phyloP scores from a whole-genome alignment of 2,329 filamentous ascomycete species.

The Colletotrichum chrysophilum region DNA sequence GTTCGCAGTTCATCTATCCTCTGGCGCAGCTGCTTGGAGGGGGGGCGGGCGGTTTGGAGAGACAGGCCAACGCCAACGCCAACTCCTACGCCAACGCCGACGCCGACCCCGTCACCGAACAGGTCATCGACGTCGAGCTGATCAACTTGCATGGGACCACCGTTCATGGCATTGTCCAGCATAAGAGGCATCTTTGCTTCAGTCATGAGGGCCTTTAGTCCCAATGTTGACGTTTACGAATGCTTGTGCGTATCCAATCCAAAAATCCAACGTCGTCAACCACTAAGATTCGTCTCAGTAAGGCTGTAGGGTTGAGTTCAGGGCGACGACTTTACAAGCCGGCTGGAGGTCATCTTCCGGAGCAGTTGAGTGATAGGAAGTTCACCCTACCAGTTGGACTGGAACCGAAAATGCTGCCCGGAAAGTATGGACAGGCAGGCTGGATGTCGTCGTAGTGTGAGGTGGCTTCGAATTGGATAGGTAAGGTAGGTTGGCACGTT shows the following conservation, averaged over 20 bases:
- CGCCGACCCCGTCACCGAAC: conserved; percentile 68
- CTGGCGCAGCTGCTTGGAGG: conserved; percentile 71
- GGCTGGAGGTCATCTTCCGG: conserved; percentile 4
- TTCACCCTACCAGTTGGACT: neutral
- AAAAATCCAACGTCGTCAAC: neutral
- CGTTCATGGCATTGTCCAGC: conserved; percentile 52
- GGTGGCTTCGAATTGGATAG: neutral
- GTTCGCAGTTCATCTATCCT: conserved; percentile 78
- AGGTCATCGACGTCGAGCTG: conserved; percentile 74
- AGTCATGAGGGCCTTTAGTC: conserved; percentile 28
- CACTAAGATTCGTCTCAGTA: neutral
- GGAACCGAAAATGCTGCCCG: neutral
- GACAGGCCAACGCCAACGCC: conserved; percentile 70
- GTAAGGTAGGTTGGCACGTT: neutral
- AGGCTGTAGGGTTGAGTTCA: conserved; percentile 3
- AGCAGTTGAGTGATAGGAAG: neutral
- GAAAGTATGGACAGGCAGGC: neutral
- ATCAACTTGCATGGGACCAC: conserved; percentile 51
- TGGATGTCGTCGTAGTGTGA: neutral
- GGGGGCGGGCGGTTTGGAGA: conserved; percentile 55
- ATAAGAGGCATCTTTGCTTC: conserved; percentile 54
- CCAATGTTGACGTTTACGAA: neutral
- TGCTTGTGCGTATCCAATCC: neutral
- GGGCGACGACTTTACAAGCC: neutral
- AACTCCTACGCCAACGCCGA: conserved; percentile 75